These are phyloP conservation scores for Cladosporium sp. DNA, from an alignment of 2,329 filamentous ascomycete genomes.

Conservation along the genomic window DNA sequence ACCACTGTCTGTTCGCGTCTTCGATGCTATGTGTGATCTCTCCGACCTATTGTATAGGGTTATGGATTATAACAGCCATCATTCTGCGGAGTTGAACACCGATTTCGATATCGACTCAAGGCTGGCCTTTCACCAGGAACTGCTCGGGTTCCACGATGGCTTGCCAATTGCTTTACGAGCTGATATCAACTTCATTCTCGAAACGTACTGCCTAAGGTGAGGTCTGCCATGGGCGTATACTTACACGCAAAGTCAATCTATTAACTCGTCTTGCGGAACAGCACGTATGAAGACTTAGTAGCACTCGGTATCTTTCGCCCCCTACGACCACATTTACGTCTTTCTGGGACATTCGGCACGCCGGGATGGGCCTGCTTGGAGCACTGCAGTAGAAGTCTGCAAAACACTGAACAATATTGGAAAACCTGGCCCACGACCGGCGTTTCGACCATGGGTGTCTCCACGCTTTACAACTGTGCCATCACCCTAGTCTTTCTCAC, in stretches of 20 bases:
- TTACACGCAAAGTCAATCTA: background rate
- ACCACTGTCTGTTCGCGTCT: conserved; percentile 8
- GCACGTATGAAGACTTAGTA: conserved; percentile 11
- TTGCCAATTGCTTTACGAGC: background rate
- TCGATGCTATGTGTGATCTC: conserved; percentile 10
- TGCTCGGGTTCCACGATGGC: background rate
- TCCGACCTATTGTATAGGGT: conserved; percentile 9
- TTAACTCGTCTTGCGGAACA: background rate
- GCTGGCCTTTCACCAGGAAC: conserved; percentile 1
- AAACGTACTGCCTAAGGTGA: conserved; percentile 4
- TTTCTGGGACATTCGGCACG: background rate
- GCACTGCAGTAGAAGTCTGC: conserved; percentile 7
- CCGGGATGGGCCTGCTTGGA: conserved; percentile 4
- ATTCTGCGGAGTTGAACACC: background rate
- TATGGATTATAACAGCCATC: background rate
- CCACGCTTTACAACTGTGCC: conserved; percentile 12
- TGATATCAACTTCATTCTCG: conserved; percentile 4
- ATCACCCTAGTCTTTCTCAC: conserved; percentile 9
- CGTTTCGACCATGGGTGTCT: conserved; percentile 11
- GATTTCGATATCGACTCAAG: background rate
- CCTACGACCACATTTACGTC: background rate
- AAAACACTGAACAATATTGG: conserved; percentile 10
- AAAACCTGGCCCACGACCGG: conserved; percentile 8
- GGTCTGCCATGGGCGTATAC: background rate
- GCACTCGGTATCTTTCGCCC: conserved; percentile 8